A percentile compares a stretch with the other conserved stretches of the same genome.
phyloP scores from a whole-genome alignment of 345 rosid genomes.

The Physaria fendleri region DNA sequence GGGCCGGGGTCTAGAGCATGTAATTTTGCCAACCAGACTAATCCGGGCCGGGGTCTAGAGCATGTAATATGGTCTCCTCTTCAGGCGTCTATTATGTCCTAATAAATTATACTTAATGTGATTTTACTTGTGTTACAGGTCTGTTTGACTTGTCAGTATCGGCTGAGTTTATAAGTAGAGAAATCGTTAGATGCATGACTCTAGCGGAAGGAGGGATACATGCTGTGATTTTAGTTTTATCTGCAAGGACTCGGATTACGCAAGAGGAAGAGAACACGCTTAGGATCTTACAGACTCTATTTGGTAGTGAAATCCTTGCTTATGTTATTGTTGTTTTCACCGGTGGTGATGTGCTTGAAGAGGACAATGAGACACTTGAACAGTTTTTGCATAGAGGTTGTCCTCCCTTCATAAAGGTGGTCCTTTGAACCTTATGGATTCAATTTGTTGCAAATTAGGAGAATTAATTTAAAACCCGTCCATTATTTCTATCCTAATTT shows the following conservation, averaged over 20 bases:
- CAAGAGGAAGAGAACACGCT: slow-evolving; percentile 65
- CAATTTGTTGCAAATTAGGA: no score
- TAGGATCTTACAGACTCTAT: slow-evolving; percentile 38
- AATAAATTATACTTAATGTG: no score
- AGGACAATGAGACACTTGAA: slow-evolving; percentile 49
- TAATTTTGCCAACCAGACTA: no score
- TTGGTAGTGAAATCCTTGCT: slow-evolving; percentile 51
- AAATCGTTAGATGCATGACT: slow-evolving; percentile 55
- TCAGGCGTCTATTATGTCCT: no score
- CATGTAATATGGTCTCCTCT: no score
- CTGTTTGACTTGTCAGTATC: slow-evolving; percentile 54
- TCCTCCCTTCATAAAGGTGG: no score
- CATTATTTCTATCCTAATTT: no score
- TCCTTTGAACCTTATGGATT: no score
- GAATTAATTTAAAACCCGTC: no score
- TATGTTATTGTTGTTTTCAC: slow-evolving; percentile 76
- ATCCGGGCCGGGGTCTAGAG: no score
- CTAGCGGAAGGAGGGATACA: slow-evolving; percentile 75
- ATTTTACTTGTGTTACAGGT: slow-evolving; percentile 42
- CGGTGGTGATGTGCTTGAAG: slow-evolving; percentile 76
- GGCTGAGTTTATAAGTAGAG: slow-evolving; percentile 50
- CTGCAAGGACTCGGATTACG: slow-evolving; percentile 50
- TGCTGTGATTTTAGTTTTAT: slow-evolving; percentile 55
- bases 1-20: no score
- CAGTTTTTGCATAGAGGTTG: slow-evolving; percentile 55